These are phyloP conservation scores for Micractinium sp. DNA, from an alignment of 139 green algal species.

Conservation along the genomic window DNA sequence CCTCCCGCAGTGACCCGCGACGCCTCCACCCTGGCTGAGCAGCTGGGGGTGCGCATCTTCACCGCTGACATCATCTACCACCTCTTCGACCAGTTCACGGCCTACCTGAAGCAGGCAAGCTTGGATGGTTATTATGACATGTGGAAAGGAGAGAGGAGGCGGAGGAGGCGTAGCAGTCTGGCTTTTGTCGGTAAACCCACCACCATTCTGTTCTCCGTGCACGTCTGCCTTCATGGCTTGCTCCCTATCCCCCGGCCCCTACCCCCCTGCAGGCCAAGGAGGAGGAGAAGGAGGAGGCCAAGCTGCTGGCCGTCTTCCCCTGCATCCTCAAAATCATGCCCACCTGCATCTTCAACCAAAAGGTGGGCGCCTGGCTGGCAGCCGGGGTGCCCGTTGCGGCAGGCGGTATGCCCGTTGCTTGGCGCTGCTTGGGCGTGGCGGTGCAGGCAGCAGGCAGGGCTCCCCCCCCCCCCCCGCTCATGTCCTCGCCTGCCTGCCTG, in stretches of 20 bases:
- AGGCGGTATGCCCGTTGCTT: no score
- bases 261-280: conserved; percentile 58
- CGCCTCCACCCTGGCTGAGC: conserved; percentile 82
- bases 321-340: conserved; percentile 90
- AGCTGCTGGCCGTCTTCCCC: conserved; percentile 92
- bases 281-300: conserved; percentile 86
- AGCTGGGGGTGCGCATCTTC: conserved; percentile 92
- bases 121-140: not conserved
- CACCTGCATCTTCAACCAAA: conserved; percentile 97
- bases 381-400: no score
- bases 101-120: conserved; percentile 73
- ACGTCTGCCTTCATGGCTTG: no score
- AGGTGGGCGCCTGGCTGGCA: conserved; percentile 36
- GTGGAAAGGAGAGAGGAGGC: no score
- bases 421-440: no score
- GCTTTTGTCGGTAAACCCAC: no score
- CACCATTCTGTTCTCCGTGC: no score
- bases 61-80: conserved; percentile 99
- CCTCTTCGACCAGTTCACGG: conserved; percentile 98
- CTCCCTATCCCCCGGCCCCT: no score
- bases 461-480: no score
- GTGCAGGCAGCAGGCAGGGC: no score
- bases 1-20: conserved; percentile 71
- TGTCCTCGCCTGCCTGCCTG: no score
- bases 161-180: no score